Base-by-base conservation (phyloP, 129 eudicot species). In the Solidago caesia region DNA sequence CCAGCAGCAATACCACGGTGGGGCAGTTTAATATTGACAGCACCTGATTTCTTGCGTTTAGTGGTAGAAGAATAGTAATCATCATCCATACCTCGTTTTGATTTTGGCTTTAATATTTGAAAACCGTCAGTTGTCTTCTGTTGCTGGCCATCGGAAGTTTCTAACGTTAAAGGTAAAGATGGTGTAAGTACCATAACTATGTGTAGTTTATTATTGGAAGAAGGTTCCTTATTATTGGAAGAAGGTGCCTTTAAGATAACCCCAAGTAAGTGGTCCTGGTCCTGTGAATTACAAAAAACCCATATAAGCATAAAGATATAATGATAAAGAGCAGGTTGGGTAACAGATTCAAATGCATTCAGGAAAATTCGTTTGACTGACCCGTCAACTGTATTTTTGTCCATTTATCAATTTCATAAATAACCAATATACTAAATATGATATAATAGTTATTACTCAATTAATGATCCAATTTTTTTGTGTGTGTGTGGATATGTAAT, bases 241-340 rank as follows among this genome's bases (percentile, higher is more conserved):
- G 96, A 82, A 65, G 88, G 96, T 73, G 95, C 59, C 80, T 91
- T 95, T 77, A 95, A 65, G 33, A 95, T 80, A 49, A 86, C 99
- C 61, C 97, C 99, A 10, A 95, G 97, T 77, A 95, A 83, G 84
- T 91, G 99, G 78, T 95, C 97, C 73, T 87, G 90, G 64, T 85
- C 87, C 99, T 95, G 88, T 77, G 75, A 78, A 47, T 71, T 45
- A 51, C 25, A 55, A 48, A 59, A 21, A 33, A 71, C 26, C 11
- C 12, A 43, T 6, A 15, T 68, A 55, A 69, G 53, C 57, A 68
- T 26, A 51, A 78, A 27, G 43, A 55, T 70, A 33, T 33, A 33
- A 33, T 33, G 3, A 33, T 33, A 33, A 46, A 21, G 26, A 13
- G 56, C 61, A 4, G 61, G 29, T n/a, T 63, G 11, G 39, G n/a